Conservation (phyloP, 768 basidiomycete species). For the Leucocoprinus sp. region DNA sequence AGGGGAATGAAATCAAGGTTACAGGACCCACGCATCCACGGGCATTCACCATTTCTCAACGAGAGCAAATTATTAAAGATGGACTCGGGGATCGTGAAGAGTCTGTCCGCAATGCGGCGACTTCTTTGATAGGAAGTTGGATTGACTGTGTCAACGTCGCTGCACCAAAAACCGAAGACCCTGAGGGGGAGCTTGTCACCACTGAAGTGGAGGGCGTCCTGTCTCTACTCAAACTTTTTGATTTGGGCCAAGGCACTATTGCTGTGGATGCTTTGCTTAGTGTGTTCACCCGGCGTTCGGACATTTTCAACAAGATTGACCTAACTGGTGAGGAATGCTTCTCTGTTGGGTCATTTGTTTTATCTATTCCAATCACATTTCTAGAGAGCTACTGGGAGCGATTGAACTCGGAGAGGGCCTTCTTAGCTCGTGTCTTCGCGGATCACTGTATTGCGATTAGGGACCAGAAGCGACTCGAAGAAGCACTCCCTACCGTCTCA, state of each 20-base stretch:
- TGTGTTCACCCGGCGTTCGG: conserved; percentile 56
- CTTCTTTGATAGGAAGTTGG: conserved; percentile 68
- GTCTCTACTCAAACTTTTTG: conserved; percentile 49
- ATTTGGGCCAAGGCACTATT: conserved; percentile 47
- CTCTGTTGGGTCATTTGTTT: neutral
- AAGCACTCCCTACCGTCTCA: conserved; percentile 76
- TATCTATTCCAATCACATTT: conserved; percentile 1
- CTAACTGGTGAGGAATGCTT: conserved; percentile 69
- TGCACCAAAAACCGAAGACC: conserved; percentile 22
- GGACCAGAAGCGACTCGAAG: conserved; percentile 56
- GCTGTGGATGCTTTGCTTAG: conserved; percentile 71
- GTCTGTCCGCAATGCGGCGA: conserved; percentile 63
- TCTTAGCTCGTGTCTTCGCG: conserved; percentile 77
- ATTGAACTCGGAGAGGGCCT: conserved; percentile 67
- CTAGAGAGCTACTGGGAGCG: conserved; percentile 65
- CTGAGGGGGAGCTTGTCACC: conserved; percentile 14
- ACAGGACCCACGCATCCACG: conserved; percentile 58
- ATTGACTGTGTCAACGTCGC: conserved; percentile 43
- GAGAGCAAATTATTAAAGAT: conserved; percentile 70
- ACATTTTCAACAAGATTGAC: conserved; percentile 58
- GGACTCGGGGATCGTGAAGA: conserved; percentile 85
- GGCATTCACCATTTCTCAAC: conserved; percentile 58
- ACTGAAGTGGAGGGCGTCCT: conserved; percentile 28
- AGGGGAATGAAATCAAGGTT: conserved; percentile 16
- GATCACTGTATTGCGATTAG: conserved; percentile 62